Evolutionary conservation across 1,139 yeast species (phyloP).

Genomic region (Yamadazyma songkhlaensis): DNA sequence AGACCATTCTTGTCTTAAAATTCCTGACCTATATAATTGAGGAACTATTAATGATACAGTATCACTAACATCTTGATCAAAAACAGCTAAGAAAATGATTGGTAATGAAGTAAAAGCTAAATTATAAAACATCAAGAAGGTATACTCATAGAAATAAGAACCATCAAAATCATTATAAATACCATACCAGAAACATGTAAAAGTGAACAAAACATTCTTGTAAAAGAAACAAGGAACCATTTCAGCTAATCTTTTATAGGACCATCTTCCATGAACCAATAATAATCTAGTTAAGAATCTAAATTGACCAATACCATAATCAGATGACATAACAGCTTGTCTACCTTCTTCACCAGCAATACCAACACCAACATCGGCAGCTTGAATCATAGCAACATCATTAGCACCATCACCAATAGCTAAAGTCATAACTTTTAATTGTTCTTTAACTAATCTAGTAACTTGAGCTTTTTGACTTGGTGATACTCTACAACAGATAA

Average conservation of each 20-base stretch:
- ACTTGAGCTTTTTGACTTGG: constrained; percentile 64
- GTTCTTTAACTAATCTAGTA: constrained; percentile 50
- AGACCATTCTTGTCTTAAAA: constrained; percentile 52
- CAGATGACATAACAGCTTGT: constrained; percentile 67
- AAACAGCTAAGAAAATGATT: constrained; percentile 54
- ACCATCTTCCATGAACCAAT: constrained; percentile 65
- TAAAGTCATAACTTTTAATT: constrained; percentile 56
- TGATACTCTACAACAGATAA: constrained; percentile 63
- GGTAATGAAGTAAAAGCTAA: constrained; percentile 66
- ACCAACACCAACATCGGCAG: constrained; percentile 65
- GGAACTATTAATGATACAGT: constrained; percentile 56
- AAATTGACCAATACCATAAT: constrained; percentile 65
- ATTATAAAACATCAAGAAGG: constrained; percentile 62
- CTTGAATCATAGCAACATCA: constrained; percentile 69
- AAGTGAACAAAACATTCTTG: constrained; percentile 58
- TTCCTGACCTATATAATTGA: constrained; percentile 55
- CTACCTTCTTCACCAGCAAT: constrained; percentile 71
- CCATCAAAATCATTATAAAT: constrained; percentile 59
- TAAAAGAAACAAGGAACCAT: constrained; percentile 67
- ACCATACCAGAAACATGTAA: constrained; percentile 63
- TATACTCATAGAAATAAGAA: constrained; percentile 58
- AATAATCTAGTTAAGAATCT: constrained; percentile 52
- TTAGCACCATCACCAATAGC: constrained; percentile 71
- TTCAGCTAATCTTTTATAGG: constrained; percentile 58
- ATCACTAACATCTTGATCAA: constrained; percentile 63